These are phyloP conservation scores for Herpetomonas tarakana DNA, from an alignment of 208 protist species.

Conservation along the genomic window DNA sequence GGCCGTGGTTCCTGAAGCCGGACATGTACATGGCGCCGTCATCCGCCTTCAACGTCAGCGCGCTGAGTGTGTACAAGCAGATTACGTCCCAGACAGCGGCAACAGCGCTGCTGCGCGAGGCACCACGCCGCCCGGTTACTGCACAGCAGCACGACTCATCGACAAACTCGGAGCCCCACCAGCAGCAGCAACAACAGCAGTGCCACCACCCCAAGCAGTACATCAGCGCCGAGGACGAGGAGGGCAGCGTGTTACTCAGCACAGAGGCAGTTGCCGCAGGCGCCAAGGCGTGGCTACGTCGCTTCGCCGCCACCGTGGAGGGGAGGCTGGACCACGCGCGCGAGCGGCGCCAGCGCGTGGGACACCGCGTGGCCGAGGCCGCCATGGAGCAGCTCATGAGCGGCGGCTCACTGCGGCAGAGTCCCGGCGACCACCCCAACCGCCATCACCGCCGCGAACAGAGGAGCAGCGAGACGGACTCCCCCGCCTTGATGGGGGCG, in stretches of 20 bases:
- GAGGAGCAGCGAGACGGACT: not conserved
- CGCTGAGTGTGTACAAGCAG: constrained; percentile 42
- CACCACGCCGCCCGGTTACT: too few species aligned
- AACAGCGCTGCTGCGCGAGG: not conserved
- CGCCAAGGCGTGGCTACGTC: constrained; percentile 8
- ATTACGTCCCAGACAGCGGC: constrained; percentile 5
- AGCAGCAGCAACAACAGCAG: constrained; percentile 4
- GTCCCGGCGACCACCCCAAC: not conserved
- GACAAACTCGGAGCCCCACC: too few species aligned
- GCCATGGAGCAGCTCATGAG: not conserved
- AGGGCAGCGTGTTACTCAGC: constrained; percentile 8
- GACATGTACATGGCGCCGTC: constrained; percentile 49
- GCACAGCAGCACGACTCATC: too few species aligned
- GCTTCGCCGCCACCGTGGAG: not conserved
- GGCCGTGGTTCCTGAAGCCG: constrained; percentile 71
- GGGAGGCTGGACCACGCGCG: constrained; percentile 4
- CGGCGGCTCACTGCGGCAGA: not conserved
- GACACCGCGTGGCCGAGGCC: not conserved
- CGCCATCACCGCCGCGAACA: not conserved
- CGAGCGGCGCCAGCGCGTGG: constrained; percentile 7
- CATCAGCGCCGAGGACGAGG: constrained; percentile 12
- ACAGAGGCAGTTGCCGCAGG: constrained; percentile 4
- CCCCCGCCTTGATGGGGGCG: too few species aligned
- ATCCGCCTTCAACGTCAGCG: constrained; percentile 25
- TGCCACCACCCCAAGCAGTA: constrained; percentile 6